Percentiles rank a stretch among this genome's conserved stretches.
phyloP scores from a whole-genome alignment of 192 early-diverging fungal genomes.

The Umbelopsis sp. region DNA sequence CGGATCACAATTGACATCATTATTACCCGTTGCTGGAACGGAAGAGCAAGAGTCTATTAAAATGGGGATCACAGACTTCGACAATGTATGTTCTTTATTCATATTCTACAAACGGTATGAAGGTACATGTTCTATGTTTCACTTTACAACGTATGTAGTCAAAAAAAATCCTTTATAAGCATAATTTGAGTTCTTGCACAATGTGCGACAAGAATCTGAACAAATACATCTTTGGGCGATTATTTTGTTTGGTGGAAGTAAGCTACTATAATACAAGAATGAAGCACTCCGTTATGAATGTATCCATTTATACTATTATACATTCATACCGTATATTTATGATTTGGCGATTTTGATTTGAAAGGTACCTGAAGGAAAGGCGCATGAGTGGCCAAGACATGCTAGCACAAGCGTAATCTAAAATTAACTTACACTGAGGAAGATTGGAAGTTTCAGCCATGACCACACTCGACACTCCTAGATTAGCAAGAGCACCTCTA shows the following conservation, averaged over 20 bases:
- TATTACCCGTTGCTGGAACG: not conserved
- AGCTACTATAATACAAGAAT: not conserved
- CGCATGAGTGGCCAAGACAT: not conserved
- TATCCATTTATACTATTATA: not conserved
- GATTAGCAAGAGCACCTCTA: constrained; percentile 88
- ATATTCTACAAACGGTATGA: no score
- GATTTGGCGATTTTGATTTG: constrained; percentile 74
- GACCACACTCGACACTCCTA: constrained; percentile 85
- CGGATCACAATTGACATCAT: constrained; percentile 1
- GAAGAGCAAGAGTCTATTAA: not conserved
- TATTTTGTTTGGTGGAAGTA: not conserved
- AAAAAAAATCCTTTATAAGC: no score
- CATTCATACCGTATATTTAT: not conserved
- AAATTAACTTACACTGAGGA: constrained; percentile 73
- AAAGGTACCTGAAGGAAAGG: constrained; percentile 57
- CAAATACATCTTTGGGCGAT: no score
- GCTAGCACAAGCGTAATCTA: no score
- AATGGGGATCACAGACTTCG: not conserved
- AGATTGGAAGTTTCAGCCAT: constrained; percentile 83
- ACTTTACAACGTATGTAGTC: no score
- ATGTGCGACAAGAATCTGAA: no score
- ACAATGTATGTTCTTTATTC: no score
- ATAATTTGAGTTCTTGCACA: no score
- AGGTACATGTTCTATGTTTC: no score
- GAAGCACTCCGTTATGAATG: not conserved